Conservation (phyloP, 2,329 filamentous ascomycete species). For the Trichoderma atrobrunneum region DNA sequence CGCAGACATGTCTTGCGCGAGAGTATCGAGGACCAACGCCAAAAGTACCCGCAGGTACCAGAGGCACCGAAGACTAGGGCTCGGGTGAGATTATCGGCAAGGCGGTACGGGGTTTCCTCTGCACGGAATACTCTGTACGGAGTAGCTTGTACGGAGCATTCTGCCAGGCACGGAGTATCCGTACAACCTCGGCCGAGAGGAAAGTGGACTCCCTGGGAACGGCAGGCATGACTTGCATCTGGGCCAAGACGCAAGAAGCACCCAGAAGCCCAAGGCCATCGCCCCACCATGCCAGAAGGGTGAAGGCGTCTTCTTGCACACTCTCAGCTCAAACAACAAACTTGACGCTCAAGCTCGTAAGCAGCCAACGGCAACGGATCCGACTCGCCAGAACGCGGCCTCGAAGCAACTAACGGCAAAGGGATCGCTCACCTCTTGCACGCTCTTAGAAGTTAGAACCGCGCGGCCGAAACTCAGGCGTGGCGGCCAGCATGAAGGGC, state of each 20-base stretch:
- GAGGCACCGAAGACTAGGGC: not conserved
- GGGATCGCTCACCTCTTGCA: not conserved
- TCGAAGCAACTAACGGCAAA: not conserved
- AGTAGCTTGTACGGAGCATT: not conserved
- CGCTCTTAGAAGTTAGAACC: not conserved
- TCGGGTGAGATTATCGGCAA: not conserved
- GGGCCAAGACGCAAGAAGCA: not conserved
- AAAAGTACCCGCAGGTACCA: not conserved
- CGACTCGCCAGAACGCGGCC: slow-evolving; percentile 3
- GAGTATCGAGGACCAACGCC: not conserved
- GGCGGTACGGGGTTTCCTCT: not conserved
- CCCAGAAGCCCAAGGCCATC: not conserved
- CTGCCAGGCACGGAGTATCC: not conserved
- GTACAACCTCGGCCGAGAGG: slow-evolving; percentile 10
- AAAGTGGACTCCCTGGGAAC: not conserved
- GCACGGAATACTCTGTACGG: not conserved
- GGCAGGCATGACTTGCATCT: slow-evolving; percentile 18
- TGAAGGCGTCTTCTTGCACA: not conserved
- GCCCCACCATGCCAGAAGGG: slow-evolving; percentile 1
- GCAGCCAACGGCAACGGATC: slow-evolving; percentile 12
- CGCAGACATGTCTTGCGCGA: not conserved
- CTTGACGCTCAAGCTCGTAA: not conserved
- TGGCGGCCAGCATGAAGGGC: slow-evolving; percentile 11
- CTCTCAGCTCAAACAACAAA: not conserved
- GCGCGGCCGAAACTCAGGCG: not conserved